These are phyloP conservation scores for Suhomyces yuchorum DNA, from an alignment of 1,139 yeast species.

Conservation along the genomic window DNA sequence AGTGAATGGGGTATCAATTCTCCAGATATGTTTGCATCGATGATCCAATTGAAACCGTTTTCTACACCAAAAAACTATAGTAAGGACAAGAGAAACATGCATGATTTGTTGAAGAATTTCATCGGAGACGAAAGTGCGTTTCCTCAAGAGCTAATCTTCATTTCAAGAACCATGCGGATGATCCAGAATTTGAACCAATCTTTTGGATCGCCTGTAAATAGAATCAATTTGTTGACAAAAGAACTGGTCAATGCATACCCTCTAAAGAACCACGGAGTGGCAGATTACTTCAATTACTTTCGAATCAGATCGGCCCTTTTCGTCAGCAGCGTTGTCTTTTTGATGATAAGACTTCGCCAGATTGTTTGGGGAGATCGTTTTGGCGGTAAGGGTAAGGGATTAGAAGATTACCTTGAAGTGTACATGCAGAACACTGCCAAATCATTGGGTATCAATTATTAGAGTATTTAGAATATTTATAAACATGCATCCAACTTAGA, in stretches of 20 bases:
- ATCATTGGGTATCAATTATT: constrained; percentile 32
- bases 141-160: constrained; percentile 65
- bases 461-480: neutral
- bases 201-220: constrained; percentile 73
- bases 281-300: constrained; percentile 27
- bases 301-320: constrained; percentile 41
- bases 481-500: neutral
- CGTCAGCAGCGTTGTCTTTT: constrained; percentile 47
- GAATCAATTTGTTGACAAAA: constrained; percentile 62
- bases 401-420: constrained; percentile 51
- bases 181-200: constrained; percentile 67
- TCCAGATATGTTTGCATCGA: constrained; percentile 62
- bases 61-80: constrained; percentile 13
- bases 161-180: constrained; percentile 73
- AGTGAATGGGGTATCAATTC: constrained; percentile 72
- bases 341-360: constrained; percentile 44
- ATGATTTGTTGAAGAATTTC: constrained; percentile 39
- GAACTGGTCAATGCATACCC: constrained; percentile 46
- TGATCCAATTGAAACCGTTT: constrained; percentile 55
- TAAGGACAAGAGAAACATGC: constrained; percentile 22
- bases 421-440: constrained; percentile 46
- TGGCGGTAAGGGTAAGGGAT: constrained; percentile 40
- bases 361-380: constrained; percentile 33
- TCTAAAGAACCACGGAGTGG: constrained; percentile 20
- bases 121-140: constrained; percentile 64